Evolutionary conservation across 75 land plant species (phyloP), one percentile per base, ranked within the genome.

Genomic region (Cunninghamia lanceolata): DNA sequence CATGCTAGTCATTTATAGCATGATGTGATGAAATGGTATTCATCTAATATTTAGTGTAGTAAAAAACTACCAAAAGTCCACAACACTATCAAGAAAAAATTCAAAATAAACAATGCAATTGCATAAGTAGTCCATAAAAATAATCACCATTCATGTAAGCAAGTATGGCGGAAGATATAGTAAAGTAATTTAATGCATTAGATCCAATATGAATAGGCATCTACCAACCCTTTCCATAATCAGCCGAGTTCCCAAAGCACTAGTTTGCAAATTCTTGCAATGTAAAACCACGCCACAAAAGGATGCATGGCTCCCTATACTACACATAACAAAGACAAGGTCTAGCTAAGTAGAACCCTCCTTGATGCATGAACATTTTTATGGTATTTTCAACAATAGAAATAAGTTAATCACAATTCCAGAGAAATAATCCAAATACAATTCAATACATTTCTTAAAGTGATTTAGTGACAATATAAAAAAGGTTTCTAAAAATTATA

Each of bases 201-300:
- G 94, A 93, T n/a, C 99, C 99, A 92, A 96, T 96, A 87, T 96
- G 99, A 77, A 94, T 91, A 34, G 99, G 99, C 96, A 97, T 97
- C 87, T 97, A 95, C 19, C 96, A 86, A 34, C 99, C 99, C 86
- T 97, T 97, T 17, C 98, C 98, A 89, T 92, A 89, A 86, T 96
- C 99, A 88, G 66, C 87, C 71, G 90, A 87, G 80, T 96, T 97
- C 28, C 96, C 90, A 89, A 94, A 97, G 83, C 94, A 95, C 90
- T 97, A 98, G 83, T 97, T 94, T 88, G 99, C 99, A 90, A 96
- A 94, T 85, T 97, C 93, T 85, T 93, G 91, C 50, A 97, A 84
- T 15, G 92, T 93, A 84, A 96, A 96, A 36, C 98, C 96, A 38
- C 96, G 92, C 99, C 99, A 97, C 83, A 97, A 52, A 52, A 97